A percentile compares a stretch with the other conserved stretches of the same genome.
These are phyloP conservation scores for Stereum hirsutum DNA, from an alignment of 1,284 basidiomycete genomes.

Conservation along the genomic window DNA sequence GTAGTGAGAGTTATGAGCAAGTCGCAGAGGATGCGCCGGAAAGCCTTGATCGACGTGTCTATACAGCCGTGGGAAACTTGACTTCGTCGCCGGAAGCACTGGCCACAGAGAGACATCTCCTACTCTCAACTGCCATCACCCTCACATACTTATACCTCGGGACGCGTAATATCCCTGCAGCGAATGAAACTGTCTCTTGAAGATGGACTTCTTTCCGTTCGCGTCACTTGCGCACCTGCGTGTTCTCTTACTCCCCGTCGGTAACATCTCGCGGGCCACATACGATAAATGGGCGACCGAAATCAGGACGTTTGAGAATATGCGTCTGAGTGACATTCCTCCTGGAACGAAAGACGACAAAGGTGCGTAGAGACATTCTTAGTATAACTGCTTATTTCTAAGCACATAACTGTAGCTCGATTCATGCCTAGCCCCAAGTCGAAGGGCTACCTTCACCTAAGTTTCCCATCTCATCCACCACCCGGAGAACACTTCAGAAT, in stretches of 20 bases:
- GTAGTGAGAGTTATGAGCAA: too few relatives aligned
- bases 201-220: constrained; percentile 64
- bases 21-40: too few relatives aligned
- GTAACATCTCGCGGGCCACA: constrained; percentile 47
- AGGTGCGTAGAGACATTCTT: constrained; percentile 35
- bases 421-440: constrained; percentile 77
- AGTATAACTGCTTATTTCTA: not conserved
- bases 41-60: too few relatives aligned
- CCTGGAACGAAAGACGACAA: constrained; percentile 68
- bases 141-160: too few relatives aligned
- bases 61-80: too few relatives aligned
- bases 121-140: too few relatives aligned
- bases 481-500: constrained; percentile 47
- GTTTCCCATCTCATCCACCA: constrained; percentile 62
- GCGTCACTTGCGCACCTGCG: constrained; percentile 73
- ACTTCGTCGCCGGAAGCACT: too few relatives aligned
- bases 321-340: constrained; percentile 73
- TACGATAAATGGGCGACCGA: constrained; percentile 68
- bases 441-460: constrained; percentile 64
- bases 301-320: constrained; percentile 58
- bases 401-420: constrained; percentile 51
- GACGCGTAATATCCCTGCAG: too few relatives aligned
- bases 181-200: too few relatives aligned
- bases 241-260: constrained; percentile 73
- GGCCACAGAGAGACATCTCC: too few relatives aligned